Conservation (phyloP, 495 filamentous ascomycete species). For the Ascodesmis nigricans region DNA sequence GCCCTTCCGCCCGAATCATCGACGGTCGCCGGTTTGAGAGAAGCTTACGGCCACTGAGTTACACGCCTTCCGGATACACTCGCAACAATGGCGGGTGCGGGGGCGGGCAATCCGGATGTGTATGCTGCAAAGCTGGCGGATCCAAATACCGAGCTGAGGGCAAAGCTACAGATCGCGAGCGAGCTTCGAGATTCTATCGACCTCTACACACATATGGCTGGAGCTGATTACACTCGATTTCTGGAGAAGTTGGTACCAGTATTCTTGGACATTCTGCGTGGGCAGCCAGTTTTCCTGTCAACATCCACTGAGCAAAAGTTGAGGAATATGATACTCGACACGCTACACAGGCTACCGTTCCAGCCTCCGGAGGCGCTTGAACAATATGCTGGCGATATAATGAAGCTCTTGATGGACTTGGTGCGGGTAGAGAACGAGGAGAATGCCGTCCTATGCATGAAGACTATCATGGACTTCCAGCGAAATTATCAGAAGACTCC, state of each 20-base stretch:
- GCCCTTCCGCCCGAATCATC: too few species aligned
- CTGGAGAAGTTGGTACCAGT: constrained; percentile 70
- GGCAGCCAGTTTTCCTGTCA: constrained; percentile 76
- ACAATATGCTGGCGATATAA: constrained; percentile 63
- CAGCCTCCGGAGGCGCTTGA: constrained; percentile 59
- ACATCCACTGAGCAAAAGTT: constrained; percentile 72
- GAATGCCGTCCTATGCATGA: constrained; percentile 92
- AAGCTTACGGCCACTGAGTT: too few species aligned
- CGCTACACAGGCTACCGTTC: constrained; percentile 75
- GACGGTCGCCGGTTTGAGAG: too few species aligned
- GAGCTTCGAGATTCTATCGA: constrained; percentile 54
- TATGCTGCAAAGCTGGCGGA: constrained; percentile 39
- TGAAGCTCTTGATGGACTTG: constrained; percentile 69
- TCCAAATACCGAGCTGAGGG: constrained; percentile 38
- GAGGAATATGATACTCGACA: constrained; percentile 79
- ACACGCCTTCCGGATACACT: too few species aligned
- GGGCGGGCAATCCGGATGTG: constrained; percentile 25
- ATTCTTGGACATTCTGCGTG: constrained; percentile 66
- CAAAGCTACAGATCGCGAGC: constrained; percentile 39
- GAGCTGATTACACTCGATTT: constrained; percentile 43
- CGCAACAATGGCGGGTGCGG: constrained; percentile 16
- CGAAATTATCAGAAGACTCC: constrained; percentile 74
- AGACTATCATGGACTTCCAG: constrained; percentile 90
- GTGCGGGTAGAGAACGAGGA: constrained; percentile 90
- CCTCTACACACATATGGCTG: constrained; percentile 25